Base-by-base conservation (phyloP, 2,329 filamentous ascomycete genomes). In the Thielaviopsis populi region DNA sequence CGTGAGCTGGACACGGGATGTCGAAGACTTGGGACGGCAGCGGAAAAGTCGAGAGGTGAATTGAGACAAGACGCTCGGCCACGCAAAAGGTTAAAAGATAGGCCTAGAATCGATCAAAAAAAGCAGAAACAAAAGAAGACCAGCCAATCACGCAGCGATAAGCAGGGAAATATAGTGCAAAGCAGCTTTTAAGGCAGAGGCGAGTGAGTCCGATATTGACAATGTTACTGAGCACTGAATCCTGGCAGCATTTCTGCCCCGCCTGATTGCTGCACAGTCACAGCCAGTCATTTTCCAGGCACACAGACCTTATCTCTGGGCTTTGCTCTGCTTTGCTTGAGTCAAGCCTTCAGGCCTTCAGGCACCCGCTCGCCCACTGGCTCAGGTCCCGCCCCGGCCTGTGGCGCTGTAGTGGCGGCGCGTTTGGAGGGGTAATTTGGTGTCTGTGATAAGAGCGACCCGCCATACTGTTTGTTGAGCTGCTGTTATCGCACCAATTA, bases 61-160 rank as follows among this genome's bases (percentile, higher is more conserved):
- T 46, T 19, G 41, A 24, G 40, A 46, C 27, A 61, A 33, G 43
- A 46, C 59, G 24, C 27, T 43, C 24, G 40, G 43, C 17, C 59
- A 56, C 24, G 50, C 13, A 10, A 56, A 56, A 56, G 17, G 27
- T n/a, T 8, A 43, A 60, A 33, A 56, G 50, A 60, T 56, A 61
- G 46, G 46, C 63, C 43, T 27, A 63, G 43, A 42, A 58, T 33
- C 60, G 24, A 46, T 63, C 46, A 56, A 63, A 53, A 53, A 33
- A 40, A 58, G 48, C 46, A 62, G 42, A 62, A 58, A 40, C 17
- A 54, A n/a, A 42, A 3, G 15, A 43, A 2, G 37, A 40, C 19
- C 40, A 58, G 61, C n/a, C 19, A 40, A 50, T 33, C 53, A 63
- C 43, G 61, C 33, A 58, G 41, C 50, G 37, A 41, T 27, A 53